Conservation (phyloP, 2,329 filamentous ascomycete genomes). For the Fusarium equiseti region DNA sequence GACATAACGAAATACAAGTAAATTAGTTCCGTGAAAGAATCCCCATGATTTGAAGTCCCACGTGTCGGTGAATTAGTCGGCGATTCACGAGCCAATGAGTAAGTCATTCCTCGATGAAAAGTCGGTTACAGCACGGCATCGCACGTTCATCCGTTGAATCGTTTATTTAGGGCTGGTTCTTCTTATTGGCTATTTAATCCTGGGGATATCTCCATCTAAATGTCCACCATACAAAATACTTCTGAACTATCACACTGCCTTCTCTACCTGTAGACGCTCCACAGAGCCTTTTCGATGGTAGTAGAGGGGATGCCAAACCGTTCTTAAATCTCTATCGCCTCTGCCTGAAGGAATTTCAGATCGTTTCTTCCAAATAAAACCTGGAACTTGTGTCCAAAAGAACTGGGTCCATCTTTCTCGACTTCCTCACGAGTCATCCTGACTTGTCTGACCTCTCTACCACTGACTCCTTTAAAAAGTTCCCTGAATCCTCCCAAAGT, state of each 20-base stretch:
- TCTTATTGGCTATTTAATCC: not conserved
- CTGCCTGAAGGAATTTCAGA: no score
- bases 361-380: no score
- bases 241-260: not conserved
- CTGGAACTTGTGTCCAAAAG: no score
- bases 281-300: no score
- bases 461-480: fast-evolving
- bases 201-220: not conserved
- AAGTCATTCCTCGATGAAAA: not conserved
- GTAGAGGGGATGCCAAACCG: no score
- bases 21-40: not conserved
- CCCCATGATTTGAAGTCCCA: not conserved
- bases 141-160: no score
- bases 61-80: not conserved
- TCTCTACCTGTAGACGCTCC: not conserved
- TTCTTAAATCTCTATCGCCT: no score
- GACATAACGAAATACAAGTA: not conserved
- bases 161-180: not conserved
- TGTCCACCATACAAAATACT: fast-evolving
- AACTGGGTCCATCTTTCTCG: no score
- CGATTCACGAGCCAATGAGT: not conserved
- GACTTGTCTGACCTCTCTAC: not conserved
- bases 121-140: fast-evolving
- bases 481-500: not conserved
- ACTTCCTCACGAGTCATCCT: no score